phyloP scores from a whole-genome alignment of 1,139 yeast species.

The Suhomyces panamericanus region DNA sequence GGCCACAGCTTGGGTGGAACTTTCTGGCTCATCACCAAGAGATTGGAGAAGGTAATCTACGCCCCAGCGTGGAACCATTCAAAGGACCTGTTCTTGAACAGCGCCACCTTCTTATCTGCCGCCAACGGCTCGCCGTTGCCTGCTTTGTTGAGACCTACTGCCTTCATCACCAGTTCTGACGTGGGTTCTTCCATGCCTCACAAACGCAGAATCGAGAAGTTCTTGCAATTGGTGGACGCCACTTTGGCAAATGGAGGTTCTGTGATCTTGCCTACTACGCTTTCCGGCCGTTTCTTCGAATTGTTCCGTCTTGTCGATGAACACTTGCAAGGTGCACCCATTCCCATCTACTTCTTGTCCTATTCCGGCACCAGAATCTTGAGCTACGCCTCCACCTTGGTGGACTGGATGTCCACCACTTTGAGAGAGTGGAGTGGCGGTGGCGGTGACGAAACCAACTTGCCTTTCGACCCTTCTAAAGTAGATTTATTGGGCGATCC shows the following conservation, averaged over 20 bases:
- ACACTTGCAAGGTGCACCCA: constrained; percentile 53
- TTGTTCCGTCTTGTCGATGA: constrained; percentile 68
- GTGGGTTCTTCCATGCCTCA: constrained; percentile 69
- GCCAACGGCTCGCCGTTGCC: constrained; percentile 56
- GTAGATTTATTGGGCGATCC: constrained; percentile 58
- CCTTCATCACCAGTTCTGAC: constrained; percentile 75
- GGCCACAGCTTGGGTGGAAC: constrained; percentile 96
- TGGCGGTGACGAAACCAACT: constrained; percentile 36
- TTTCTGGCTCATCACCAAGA: constrained; percentile 74
- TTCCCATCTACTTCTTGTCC: constrained; percentile 75
- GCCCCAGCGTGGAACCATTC: constrained; percentile 98
- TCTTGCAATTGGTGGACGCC: constrained; percentile 62
- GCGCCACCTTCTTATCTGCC: constrained; percentile 65
- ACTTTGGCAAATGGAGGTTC: constrained; percentile 73
- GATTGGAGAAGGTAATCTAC: constrained; percentile 76
- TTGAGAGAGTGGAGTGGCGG: constrained; percentile 73
- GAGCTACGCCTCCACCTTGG: constrained; percentile 80
- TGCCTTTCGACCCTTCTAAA: constrained; percentile 73
- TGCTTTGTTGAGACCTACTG: constrained; percentile 75
- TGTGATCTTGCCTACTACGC: constrained; percentile 77
- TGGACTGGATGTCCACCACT: constrained; percentile 92
- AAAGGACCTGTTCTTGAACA: constrained; percentile 76
- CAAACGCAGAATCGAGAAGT: constrained; percentile 62
- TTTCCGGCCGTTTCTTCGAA: constrained; percentile 84
- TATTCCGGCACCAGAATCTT: constrained; percentile 79